Evolutionary conservation across 140 eudicot genomes (phyloP).

Genomic region (Cichorium intybus): DNA sequence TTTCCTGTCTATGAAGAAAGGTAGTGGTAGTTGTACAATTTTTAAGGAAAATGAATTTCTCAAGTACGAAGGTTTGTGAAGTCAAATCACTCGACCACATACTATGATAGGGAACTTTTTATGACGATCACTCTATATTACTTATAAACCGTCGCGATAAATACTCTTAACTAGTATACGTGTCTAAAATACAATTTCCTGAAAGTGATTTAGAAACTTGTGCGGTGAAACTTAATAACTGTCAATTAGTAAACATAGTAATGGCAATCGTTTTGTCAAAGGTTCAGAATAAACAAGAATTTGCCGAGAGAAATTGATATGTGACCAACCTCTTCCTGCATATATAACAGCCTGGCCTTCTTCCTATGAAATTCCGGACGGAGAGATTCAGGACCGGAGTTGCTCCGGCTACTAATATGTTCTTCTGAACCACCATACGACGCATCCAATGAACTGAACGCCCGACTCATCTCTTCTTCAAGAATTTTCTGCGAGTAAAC

Average conservation of each 20-base stretch:
- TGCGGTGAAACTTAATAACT: too few relatives aligned
- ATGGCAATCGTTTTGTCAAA: background rate
- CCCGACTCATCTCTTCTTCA: conserved; percentile 38
- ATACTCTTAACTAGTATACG: too few relatives aligned
- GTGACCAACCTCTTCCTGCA: conserved; percentile 77
- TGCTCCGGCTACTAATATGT: conserved; percentile 26
- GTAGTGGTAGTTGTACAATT: background rate
- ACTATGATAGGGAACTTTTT: too few relatives aligned
- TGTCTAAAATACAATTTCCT: too few relatives aligned
- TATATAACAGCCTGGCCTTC: conserved; percentile 57
- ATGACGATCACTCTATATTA: background rate
- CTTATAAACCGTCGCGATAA: background rate
- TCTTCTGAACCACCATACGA: conserved; percentile 38
- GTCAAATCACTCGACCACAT: background rate
- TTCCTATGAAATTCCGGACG: conserved; percentile 57
- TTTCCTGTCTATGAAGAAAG: background rate
- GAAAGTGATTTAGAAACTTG: too few relatives aligned
- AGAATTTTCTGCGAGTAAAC: conserved; percentile 31
- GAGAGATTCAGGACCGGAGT: conserved; percentile 35
- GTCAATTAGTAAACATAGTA: background rate
- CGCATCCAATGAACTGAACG: conserved; percentile 39
- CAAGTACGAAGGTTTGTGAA: background rate
- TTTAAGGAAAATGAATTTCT: background rate
- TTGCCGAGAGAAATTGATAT: background rate
- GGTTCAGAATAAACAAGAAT: background rate